These are phyloP conservation scores for Tetrahymena thermophila DNA, from an alignment of 73 alveolate genomes.

Conservation along the genomic window DNA sequence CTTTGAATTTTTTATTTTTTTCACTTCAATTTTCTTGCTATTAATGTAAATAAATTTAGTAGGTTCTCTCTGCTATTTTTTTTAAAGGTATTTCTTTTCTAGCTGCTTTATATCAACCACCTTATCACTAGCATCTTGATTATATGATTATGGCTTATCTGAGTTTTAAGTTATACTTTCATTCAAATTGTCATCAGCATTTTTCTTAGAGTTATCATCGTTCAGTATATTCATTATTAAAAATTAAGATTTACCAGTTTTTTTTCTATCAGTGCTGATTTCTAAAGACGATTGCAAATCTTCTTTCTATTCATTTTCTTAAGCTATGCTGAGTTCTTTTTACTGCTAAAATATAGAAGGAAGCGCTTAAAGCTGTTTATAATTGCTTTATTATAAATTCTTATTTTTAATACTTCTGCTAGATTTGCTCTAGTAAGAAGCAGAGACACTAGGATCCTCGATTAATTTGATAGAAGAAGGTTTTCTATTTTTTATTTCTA, in stretches of 20 bases:
- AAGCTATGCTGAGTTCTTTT: not conserved
- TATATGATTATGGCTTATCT: not conserved
- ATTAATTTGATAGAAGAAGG: not conserved
- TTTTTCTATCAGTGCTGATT: not conserved
- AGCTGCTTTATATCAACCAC: not conserved
- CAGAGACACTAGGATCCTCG: not conserved
- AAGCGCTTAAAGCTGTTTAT: not conserved
- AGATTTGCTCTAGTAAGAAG: not conserved
- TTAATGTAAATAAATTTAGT: not conserved
- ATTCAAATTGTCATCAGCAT: not conserved
- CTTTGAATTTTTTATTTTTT: not conserved
- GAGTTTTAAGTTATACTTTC: not conserved
- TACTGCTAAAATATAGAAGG: not conserved
- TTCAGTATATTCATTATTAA: not conserved
- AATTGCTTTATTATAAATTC: not conserved
- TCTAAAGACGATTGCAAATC: not conserved
- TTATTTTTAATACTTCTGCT: not conserved
- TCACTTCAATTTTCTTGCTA: not conserved
- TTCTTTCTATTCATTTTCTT: not conserved
- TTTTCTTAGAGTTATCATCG: not conserved
- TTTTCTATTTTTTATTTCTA: not conserved
- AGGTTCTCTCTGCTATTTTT: not conserved
- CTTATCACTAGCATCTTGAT: not conserved
- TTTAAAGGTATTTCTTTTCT: not conserved
- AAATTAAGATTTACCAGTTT: not conserved